Percentiles rank a stretch among this genome's conserved stretches.
phyloP scores from a whole-genome alignment of 345 rosid genomes.

The Brassica carinata region DNA sequence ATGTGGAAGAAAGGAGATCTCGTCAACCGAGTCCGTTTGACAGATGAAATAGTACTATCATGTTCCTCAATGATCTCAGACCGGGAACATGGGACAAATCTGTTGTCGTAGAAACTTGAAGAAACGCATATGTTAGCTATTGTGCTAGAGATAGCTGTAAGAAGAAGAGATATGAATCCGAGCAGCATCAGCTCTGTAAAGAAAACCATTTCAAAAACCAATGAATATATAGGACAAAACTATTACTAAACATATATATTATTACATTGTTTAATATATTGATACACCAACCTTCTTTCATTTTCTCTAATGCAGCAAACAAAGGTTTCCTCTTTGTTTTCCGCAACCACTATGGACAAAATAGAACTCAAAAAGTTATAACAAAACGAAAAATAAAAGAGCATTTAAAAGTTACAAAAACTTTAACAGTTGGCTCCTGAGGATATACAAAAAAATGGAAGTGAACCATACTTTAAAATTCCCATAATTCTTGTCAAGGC shows the following conservation, averaged over 20 bases:
- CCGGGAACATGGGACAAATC: conserved; percentile 78
- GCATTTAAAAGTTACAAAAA: not conserved
- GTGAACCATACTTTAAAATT: not conserved
- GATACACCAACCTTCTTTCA: conserved; percentile 77
- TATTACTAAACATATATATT: not conserved
- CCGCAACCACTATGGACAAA: conserved; percentile 71
- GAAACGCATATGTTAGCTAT: conserved; percentile 88
- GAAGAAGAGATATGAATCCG: conserved; percentile 92
- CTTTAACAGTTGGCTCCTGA: not conserved
- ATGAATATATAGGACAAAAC: conserved; percentile 1
- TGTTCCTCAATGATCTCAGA: conserved; percentile 57
- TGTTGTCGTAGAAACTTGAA: conserved; percentile 70
- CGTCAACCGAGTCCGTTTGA: conserved; percentile 54
- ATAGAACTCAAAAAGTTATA: not conserved
- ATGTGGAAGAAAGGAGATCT: conserved; percentile 42
- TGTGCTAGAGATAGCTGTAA: conserved; percentile 77
- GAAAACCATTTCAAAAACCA: conserved; percentile 10
- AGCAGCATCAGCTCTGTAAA: conserved; percentile 93
- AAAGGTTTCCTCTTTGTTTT: conserved; percentile 79
- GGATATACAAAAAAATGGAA: not conserved
- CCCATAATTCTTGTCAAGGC: not conserved
- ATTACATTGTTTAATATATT: not conserved
- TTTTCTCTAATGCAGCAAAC: conserved; percentile 85
- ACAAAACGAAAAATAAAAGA: not conserved
- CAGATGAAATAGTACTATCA: conserved; percentile 44